Evolutionary conservation across 139 green algal species (phyloP).

Genomic region (Chlorella sp.): DNA sequence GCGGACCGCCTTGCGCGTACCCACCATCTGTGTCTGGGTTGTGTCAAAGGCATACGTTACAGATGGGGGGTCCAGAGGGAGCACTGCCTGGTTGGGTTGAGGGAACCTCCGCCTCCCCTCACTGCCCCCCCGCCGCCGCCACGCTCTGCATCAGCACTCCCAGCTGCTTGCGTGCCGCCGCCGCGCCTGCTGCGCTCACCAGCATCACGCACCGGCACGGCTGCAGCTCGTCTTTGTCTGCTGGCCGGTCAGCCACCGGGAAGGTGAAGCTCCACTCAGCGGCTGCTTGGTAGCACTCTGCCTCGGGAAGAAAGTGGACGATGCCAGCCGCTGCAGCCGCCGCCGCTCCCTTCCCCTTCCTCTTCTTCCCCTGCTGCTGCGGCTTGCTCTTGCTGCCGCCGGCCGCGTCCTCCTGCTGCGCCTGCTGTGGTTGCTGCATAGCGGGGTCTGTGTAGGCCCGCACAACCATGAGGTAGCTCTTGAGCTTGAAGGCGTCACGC

Average conservation of each 20-base stretch:
- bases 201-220: conserved; percentile 64
- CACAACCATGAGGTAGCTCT: conserved; percentile 73
- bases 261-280: conserved; percentile 75
- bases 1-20: too few species aligned
- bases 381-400: conserved; percentile 14
- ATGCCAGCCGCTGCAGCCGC: neutral
- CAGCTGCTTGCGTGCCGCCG: conserved; percentile 50
- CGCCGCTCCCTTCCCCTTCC: conserved; percentile 5
- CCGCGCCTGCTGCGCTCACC: conserved; percentile 46
- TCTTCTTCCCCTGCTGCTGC: conserved; percentile 33
- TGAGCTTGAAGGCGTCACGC: conserved; percentile 64
- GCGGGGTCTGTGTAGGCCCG: conserved; percentile 69
- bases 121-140: neutral
- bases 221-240: conserved; percentile 67
- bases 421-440: conserved; percentile 5
- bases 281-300: conserved; percentile 85
- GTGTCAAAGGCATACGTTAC: too few species aligned
- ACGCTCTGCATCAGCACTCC: conserved; percentile 42
- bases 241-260: conserved; percentile 57
- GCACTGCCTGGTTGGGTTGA: too few species aligned
- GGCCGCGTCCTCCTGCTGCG: neutral
- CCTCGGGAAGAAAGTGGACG: conserved; percentile 71
- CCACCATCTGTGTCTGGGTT: too few species aligned
- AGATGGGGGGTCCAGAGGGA: too few species aligned
- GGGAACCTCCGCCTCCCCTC: too few species aligned